Conservation (phyloP, 2,329 filamentous ascomycete genomes). For the Alternaria rosae region DNA sequence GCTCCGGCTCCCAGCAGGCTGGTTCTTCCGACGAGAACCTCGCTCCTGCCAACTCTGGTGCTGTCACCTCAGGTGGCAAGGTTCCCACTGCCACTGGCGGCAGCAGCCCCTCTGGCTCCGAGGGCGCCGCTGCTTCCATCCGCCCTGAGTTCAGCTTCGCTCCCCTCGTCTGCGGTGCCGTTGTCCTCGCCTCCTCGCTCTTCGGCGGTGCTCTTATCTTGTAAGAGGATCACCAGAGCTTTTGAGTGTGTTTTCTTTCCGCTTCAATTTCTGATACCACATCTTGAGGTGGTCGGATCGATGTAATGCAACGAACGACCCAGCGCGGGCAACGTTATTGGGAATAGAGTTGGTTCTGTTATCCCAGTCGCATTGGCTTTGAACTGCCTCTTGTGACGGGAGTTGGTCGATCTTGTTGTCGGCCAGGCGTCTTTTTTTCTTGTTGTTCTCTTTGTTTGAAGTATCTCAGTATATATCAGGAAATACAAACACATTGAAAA, state of each 20-base stretch:
- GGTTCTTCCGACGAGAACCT: conserved; percentile 56
- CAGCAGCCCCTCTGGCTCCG: conserved; percentile 24
- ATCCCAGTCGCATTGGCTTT: neutral
- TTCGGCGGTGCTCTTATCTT: conserved; percentile 60
- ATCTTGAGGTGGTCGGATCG: conserved; percentile 4
- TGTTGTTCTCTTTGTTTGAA: neutral
- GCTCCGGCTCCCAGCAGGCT: conserved; percentile 63
- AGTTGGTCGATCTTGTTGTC: neutral
- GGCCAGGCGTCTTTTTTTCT: neutral
- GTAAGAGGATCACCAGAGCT: conserved; percentile 20
- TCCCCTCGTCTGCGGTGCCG: conserved; percentile 60
- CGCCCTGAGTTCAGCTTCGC: conserved; percentile 57
- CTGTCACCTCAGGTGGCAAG: conserved; percentile 49
- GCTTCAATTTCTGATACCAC: neutral
- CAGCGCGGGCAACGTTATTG: conserved; percentile 39
- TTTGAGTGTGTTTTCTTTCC: neutral
- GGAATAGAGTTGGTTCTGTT: conserved; percentile 1
- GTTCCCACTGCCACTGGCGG: conserved; percentile 29
- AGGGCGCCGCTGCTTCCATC: conserved; percentile 56
- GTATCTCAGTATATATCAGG: conserved; percentile 1
- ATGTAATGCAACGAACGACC: conserved; percentile 38
- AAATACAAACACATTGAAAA: neutral
- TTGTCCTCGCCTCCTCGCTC: conserved; percentile 61
- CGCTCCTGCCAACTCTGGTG: conserved; percentile 59
- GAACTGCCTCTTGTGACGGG: neutral